Evolutionary conservation across 2,329 filamentous ascomycete species (phyloP).

Genomic region (Neonectria ditissima): DNA sequence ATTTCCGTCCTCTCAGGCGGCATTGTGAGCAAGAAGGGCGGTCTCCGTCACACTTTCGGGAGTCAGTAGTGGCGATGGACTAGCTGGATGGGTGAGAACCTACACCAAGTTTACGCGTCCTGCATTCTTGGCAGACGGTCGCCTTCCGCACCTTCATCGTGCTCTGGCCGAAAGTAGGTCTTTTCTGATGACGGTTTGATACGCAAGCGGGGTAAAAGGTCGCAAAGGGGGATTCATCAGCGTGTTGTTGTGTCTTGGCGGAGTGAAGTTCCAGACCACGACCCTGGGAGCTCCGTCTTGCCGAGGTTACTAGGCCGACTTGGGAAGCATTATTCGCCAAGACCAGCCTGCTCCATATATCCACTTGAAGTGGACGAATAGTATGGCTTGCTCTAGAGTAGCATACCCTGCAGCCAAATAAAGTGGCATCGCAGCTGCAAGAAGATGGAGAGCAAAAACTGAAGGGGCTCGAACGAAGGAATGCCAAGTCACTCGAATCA

Average conservation of each 20-base stretch:
- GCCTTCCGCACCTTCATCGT: conserved; percentile 40
- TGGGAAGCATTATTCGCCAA: conserved; percentile 3
- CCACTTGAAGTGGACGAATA: neutral
- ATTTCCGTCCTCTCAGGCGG: conserved; percentile 28
- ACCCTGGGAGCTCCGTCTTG: neutral
- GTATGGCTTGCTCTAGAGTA: too few species aligned
- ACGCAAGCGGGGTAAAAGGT: neutral
- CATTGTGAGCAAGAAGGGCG: conserved; percentile 44
- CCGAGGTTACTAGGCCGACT: neutral
- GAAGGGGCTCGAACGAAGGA: too few species aligned
- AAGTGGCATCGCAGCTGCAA: neutral
- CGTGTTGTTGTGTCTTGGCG: neutral
- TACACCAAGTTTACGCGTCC: conserved; percentile 42
- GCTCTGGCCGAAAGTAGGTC: neutral
- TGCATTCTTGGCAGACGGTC: conserved; percentile 43
- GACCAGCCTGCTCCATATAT: neutral
- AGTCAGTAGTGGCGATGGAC: neutral
- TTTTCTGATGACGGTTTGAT: too few species aligned
- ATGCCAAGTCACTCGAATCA: too few species aligned
- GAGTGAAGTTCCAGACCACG: neutral
- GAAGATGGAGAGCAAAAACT: too few species aligned
- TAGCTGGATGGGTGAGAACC: neutral
- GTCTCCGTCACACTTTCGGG: conserved; percentile 42
- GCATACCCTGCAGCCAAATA: neutral
- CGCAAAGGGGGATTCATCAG: neutral